Conservation (phyloP, 164 flowering plant species). For the Euptelea pleiosperma region DNA sequence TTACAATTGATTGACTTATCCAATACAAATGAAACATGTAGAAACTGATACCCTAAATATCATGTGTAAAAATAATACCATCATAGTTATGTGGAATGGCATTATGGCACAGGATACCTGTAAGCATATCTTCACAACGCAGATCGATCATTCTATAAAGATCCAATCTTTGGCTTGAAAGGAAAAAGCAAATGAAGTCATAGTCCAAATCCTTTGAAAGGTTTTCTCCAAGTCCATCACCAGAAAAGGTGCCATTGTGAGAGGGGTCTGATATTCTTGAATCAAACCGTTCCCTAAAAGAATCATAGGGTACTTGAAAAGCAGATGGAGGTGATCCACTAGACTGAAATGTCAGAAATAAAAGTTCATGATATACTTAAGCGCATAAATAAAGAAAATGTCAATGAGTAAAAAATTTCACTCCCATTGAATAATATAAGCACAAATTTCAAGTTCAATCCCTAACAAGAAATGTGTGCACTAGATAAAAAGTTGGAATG, state of each 20-base stretch:
- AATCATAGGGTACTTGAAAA: conserved; percentile 77
- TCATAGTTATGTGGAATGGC: background rate
- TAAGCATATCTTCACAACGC: conserved; percentile 95
- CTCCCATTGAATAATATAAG: background rate
- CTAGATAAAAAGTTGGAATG: background rate
- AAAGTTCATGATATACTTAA: background rate
- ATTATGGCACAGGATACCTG: conserved; percentile 54
- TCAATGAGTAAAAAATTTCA: background rate
- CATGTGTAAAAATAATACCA: background rate
- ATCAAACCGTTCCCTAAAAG: conserved; percentile 48
- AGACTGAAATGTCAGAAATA: conserved; percentile 52
- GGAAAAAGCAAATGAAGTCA: conserved; percentile 85
- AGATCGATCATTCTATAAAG: conserved; percentile 79
- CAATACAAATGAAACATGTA: no score
- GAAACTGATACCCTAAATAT: no score
- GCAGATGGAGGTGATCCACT: conserved; percentile 94
- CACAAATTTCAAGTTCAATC: background rate
- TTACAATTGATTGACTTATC: no score
- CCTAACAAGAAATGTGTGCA: background rate
- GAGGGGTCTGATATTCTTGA: conserved; percentile 26
- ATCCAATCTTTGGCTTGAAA: conserved; percentile 72
- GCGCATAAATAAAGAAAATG: background rate
- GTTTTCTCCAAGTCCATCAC: conserved; percentile 27
- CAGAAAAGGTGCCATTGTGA: conserved; percentile 23
- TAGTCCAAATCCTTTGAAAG: conserved; percentile 63